A percentile compares a stretch with the other conserved stretches of the same genome.
These are phyloP conservation scores for Monosporascus cannonballus DNA, from an alignment of 2,329 filamentous ascomycete genomes.

Conservation along the genomic window DNA sequence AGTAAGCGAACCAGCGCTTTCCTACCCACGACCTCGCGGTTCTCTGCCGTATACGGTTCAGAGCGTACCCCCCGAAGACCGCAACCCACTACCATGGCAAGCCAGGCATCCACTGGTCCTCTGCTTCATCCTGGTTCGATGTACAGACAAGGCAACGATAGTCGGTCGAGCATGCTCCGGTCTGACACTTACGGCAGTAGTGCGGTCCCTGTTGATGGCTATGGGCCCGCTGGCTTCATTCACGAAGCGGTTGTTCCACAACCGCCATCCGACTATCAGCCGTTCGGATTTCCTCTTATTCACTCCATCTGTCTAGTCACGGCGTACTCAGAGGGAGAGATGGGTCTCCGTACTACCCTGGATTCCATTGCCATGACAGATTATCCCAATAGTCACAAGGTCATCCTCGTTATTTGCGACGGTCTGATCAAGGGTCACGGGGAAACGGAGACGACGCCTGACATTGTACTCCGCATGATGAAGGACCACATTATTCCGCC, in stretches of 20 bases:
- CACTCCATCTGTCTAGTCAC: constrained; percentile 94
- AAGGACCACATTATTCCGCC: constrained; percentile 76
- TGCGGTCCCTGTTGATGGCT: constrained; percentile 56
- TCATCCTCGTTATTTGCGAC: constrained; percentile 93
- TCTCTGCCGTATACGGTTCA: constrained; percentile 81
- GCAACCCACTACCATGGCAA: constrained; percentile 88
- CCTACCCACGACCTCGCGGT: constrained; percentile 87
- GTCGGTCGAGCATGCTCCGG: constrained; percentile 59
- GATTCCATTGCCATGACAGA: constrained; percentile 97
- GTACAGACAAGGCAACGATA: constrained; percentile 63
- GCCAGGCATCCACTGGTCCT: constrained; percentile 69
- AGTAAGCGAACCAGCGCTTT: constrained; percentile 81
- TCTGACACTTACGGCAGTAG: constrained; percentile 49
- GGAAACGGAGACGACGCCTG: constrained; percentile 79
- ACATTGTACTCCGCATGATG: constrained; percentile 89
- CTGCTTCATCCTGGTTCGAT: constrained; percentile 65
- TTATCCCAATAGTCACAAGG: constrained; percentile 98
- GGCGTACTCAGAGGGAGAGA: constrained; percentile 91
- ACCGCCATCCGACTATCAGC: constrained; percentile 93
- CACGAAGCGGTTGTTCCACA: constrained; percentile 95
- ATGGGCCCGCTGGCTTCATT: constrained; percentile 88
- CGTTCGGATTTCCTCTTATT: constrained; percentile 89
- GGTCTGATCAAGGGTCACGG: constrained; percentile 96
- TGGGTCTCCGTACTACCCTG: constrained; percentile 86
- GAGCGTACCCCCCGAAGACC: constrained; percentile 50